Base-by-base conservation (phyloP, 1,284 basidiomycete species). In the Rhodotorula sp. region DNA sequence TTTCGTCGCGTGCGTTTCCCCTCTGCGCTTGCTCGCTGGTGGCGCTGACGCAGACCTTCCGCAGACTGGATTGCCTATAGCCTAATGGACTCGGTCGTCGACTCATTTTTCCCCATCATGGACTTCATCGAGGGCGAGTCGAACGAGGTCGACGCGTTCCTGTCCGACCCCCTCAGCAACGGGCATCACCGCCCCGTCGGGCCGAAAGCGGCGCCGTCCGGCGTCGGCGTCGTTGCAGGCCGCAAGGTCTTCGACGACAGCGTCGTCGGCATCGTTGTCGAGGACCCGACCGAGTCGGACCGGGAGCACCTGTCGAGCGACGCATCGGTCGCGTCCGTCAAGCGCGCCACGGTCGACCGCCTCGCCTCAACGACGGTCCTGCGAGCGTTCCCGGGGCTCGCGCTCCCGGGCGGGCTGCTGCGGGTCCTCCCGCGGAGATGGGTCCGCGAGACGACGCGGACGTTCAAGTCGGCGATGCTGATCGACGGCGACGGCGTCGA, bases 31-130 rank as follows among this genome's bases (percentile, higher is more conserved):
- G 58, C 25, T 21, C 7, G 1, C 13, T 37, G 9, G 19, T 68
- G 13, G 32, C 34, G 51, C 69, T 65, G n/a, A 69, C 39, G 27
- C 29, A 22, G 32, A 22, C 39, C 15, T 29, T 29, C 4, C 32
- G 41, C 79, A 91, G 93, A 96, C 80, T 97, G 94, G 94, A 93
- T 98, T 75, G 92, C 93, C 0, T 94, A 98, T 81, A 92, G 90
- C 27, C 85, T 97, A 64, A 85, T 97, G 79, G 95, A 97, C 80
- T 96, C 94, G 2, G 89, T 97, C 63, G 93, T 97, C 44, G 95
- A 98, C 80, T 89, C 92, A 2, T 97, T 97, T 83, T 93, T 94
- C 81, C 94, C 95, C 3, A 85, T 94, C 67, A 84, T 96, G 61
- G 86, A 90, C 66, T 89, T 89, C 69, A 89, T 97, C 57, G 93